These are phyloP conservation scores for Alternaria conjuncta DNA, from an alignment of 2,329 filamentous ascomycete genomes.

Conservation along the genomic window DNA sequence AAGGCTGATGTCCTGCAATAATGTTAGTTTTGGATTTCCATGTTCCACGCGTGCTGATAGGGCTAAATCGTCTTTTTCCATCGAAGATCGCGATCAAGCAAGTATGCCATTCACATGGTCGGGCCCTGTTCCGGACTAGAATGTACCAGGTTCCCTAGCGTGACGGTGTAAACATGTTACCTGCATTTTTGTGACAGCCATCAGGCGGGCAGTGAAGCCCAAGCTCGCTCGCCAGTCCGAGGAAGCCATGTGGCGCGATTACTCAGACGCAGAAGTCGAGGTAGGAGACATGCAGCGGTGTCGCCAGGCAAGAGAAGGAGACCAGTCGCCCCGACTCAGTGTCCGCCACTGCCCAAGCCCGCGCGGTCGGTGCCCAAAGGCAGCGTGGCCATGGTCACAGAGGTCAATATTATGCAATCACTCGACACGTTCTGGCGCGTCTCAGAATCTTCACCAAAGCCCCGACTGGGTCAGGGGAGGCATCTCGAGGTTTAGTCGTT, in stretches of 20 bases:
- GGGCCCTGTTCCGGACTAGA: not conserved
- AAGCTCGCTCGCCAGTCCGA: constrained; percentile 51
- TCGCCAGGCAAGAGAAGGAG: constrained; percentile 5
- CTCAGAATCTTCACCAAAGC: not conserved
- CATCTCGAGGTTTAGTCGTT: constrained; percentile 1
- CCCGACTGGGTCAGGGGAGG: not conserved
- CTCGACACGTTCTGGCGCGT: not conserved
- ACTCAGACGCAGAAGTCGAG: not conserved
- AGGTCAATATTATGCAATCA: not conserved
- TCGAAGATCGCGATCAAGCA: constrained; percentile 2
- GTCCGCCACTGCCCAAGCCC: constrained; percentile 10
- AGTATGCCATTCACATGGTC: not conserved
- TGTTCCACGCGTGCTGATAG: not conserved
- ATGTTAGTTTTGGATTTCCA: constrained; percentile 9
- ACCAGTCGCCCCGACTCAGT: constrained; percentile 9
- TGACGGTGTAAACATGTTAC: constrained; percentile 35
- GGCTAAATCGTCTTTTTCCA: not conserved
- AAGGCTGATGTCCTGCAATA: constrained; percentile 56
- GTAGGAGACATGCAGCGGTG: constrained; percentile 1
- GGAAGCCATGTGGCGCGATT: constrained; percentile 25
- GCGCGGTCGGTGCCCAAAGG: constrained; percentile 4
- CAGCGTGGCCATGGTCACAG: not conserved
- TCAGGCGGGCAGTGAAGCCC: constrained; percentile 55
- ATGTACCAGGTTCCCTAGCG: constrained; percentile 7
- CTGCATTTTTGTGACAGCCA: constrained; percentile 57